Percentiles rank a stretch among this genome's conserved stretches.
Evolutionary conservation across 768 basidiomycete genomes (phyloP).

Genomic region (Collybia sp.): DNA sequence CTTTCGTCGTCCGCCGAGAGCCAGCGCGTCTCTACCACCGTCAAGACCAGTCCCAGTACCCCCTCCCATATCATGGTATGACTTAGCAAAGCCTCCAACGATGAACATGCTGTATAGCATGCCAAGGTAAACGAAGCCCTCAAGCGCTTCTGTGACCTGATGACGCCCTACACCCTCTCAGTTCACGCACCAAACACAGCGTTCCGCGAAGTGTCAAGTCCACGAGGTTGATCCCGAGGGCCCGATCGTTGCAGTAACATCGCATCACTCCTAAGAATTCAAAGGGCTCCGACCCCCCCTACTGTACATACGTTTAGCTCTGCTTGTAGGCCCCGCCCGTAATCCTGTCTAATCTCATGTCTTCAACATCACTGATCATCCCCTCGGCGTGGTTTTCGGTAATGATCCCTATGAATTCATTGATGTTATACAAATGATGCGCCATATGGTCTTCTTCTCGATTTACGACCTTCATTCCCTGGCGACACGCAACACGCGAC

Average conservation of each 20-base stretch:
- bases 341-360: too few relatives aligned
- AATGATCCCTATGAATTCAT: too few relatives aligned
- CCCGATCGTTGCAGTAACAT: constrained; percentile 61
- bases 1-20: constrained; percentile 78
- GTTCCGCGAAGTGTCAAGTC: constrained; percentile 46
- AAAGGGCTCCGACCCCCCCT: constrained; percentile 52
- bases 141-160: constrained; percentile 69
- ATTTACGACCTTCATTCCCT: too few relatives aligned
- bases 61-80: constrained; percentile 84
- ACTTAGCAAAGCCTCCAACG: constrained; percentile 78
- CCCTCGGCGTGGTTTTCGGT: too few relatives aligned
- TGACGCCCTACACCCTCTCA: constrained; percentile 68
- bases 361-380: too few relatives aligned
- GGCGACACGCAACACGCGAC: too few relatives aligned
- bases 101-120: constrained; percentile 78
- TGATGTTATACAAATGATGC: too few relatives aligned
- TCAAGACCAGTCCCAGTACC: constrained; percentile 81
- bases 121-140: constrained; percentile 67
- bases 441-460: too few relatives aligned
- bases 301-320: constrained; percentile 62
- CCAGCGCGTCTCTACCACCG: constrained; percentile 69
- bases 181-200: constrained; percentile 36
- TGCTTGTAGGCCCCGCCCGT: constrained; percentile 41
- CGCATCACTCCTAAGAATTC: constrained; percentile 56
- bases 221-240: constrained; percentile 63